phyloP scores from a whole-genome alignment of 208 protist genomes.

The Leishmania tarentolae region DNA sequence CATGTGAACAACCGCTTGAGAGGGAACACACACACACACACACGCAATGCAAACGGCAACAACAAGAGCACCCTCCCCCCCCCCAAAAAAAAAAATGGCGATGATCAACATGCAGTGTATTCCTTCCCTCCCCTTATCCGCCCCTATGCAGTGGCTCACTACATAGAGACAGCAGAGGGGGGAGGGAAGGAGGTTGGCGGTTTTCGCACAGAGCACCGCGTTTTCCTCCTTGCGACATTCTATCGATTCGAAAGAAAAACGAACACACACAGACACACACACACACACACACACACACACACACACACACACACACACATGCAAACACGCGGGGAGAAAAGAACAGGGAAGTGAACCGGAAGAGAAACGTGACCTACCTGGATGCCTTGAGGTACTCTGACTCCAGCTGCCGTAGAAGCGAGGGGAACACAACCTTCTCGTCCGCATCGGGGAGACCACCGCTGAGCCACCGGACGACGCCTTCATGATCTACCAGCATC shows the following conservation, averaged over 20 bases:
- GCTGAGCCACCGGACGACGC: constrained; percentile 79
- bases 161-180: neutral
- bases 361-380: constrained; percentile 13
- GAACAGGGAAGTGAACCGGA: neutral
- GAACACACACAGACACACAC: neutral
- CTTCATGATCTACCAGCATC: constrained; percentile 85
- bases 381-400: constrained; percentile 67
- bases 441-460: constrained; percentile 80
- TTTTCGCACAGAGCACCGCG: neutral
- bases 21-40: neutral
- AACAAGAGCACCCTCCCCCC: neutral
- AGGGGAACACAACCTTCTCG: constrained; percentile 63
- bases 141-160: neutral
- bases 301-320: constrained; percentile 1
- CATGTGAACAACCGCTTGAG: neutral
- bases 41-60: neutral
- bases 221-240: neutral
- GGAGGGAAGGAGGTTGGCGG: neutral
- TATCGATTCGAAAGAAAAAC: neutral
- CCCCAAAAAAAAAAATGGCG: neutral
- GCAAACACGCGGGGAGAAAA: neutral
- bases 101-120: neutral
- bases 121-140: neutral
- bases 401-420: constrained; percentile 73
- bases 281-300: neutral